These are phyloP conservation scores for Kuraishia capsulata DNA, from an alignment of 805 yeast genomes.

Conservation along the genomic window DNA sequence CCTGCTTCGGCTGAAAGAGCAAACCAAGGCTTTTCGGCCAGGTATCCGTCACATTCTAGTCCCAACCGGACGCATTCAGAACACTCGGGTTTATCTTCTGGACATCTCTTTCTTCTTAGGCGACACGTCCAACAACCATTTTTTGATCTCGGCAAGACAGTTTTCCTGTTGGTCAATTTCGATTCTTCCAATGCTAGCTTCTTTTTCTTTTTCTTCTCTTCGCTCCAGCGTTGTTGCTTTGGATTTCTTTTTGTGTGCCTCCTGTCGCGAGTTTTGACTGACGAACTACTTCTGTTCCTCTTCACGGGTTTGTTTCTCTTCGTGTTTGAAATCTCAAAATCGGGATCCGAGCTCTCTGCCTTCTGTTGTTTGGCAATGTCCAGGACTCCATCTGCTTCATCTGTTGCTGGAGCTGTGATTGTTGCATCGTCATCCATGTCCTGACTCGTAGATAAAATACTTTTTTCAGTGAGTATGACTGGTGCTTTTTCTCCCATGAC, in stretches of 20 bases:
- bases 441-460: no score
- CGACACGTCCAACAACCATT: constrained; percentile 77
- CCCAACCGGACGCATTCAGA: constrained; percentile 47
- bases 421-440: no score
- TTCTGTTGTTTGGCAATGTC: no score
- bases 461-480: no score
- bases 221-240: not conserved
- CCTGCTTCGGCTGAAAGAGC: constrained; percentile 35
- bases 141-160: not conserved
- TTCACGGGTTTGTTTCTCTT: no score
- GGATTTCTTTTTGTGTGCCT: not conserved
- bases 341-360: no score
- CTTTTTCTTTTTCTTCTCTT: not conserved
- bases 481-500: no score
- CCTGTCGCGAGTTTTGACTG: not conserved
- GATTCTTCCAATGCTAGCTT: not conserved
- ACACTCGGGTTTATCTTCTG: constrained; percentile 57
- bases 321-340: no score
- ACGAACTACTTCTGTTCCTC: no score
- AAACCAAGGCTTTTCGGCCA: constrained; percentile 40
- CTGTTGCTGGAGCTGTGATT: no score
- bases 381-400: no score
- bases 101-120: constrained; percentile 62
- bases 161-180: not conserved
- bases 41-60: constrained; percentile 50